Percentiles rank a stretch among this genome's conserved stretches.
These are phyloP conservation scores for Gryganskiella cystojenkinii DNA, from an alignment of 192 early-diverging fungal species.

Conservation along the genomic window DNA sequence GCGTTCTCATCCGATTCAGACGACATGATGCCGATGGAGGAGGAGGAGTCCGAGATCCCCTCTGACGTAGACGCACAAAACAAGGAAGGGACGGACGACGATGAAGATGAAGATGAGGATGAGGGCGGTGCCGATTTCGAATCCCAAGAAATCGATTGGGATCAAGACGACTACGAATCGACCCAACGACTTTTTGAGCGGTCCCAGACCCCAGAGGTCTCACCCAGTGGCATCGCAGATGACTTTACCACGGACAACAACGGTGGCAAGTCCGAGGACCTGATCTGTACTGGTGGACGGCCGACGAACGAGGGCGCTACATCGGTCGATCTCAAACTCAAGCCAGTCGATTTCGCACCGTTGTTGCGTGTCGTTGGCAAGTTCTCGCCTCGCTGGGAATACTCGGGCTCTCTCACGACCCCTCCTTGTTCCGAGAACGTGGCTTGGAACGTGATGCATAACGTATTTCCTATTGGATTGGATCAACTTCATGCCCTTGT, in stretches of 20 bases:
- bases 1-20: not conserved
- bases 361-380: not conserved
- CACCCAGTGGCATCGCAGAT: not conserved
- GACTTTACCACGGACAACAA: not conserved
- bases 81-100: not conserved
- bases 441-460: conserved; percentile 52
- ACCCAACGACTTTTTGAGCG: not conserved
- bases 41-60: not conserved
- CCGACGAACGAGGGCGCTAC: not conserved
- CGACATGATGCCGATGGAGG: no score
- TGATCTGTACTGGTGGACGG: not conserved
- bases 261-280: not conserved
- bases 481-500: conserved; percentile 32
- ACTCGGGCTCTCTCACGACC: conserved; percentile 66
- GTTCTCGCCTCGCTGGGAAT: conserved; percentile 23
- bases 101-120: not conserved
- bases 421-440: conserved; percentile 72
- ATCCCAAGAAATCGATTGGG: not conserved
- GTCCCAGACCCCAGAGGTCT: no score
- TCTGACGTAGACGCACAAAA: not conserved
- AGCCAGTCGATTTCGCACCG: conserved; percentile 1
- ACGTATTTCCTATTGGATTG: conserved; percentile 32
- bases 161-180: not conserved
- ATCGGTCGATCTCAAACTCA: not conserved
- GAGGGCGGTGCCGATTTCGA: not conserved